These are phyloP conservation scores for Lycium barbarum DNA, from an alignment of 257 asterid genomes.

Conservation along the genomic window DNA sequence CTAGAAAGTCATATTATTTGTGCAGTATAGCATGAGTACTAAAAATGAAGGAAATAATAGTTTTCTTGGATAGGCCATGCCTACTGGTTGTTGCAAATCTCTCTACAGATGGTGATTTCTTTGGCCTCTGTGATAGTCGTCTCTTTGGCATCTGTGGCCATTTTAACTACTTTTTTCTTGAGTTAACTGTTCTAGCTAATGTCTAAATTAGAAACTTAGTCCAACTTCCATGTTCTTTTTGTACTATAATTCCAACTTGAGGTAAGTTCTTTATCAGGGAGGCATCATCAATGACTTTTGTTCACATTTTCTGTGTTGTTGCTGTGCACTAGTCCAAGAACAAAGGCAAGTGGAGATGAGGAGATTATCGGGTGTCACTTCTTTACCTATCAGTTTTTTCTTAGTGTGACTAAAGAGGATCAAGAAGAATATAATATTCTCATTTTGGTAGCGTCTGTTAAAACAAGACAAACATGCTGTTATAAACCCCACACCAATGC, in stretches of 20 bases:
- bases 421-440: background rate
- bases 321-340: constrained; percentile 88
- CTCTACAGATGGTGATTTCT: background rate
- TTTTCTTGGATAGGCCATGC: background rate
- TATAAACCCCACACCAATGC: no score
- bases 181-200: background rate
- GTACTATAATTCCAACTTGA: background rate
- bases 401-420: background rate
- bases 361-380: constrained; percentile 52
- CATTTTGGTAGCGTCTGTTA: no score
- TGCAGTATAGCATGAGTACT: background rate
- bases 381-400: background rate
- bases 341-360: constrained; percentile 71
- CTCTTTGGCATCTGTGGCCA: background rate
- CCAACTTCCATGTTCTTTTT: background rate
- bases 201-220: background rate
- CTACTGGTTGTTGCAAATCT: background rate
- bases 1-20: background rate
- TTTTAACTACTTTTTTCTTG: constrained; percentile 1
- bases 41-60: background rate
- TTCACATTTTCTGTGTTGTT: constrained; percentile 77
- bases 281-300: constrained; percentile 74
- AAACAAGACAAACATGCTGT: background rate
- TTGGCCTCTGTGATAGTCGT: background rate
- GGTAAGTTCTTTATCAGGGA: constrained; percentile 48